Base-by-base conservation (phyloP, 805 yeast species). In the Ogataea degrootiae region DNA sequence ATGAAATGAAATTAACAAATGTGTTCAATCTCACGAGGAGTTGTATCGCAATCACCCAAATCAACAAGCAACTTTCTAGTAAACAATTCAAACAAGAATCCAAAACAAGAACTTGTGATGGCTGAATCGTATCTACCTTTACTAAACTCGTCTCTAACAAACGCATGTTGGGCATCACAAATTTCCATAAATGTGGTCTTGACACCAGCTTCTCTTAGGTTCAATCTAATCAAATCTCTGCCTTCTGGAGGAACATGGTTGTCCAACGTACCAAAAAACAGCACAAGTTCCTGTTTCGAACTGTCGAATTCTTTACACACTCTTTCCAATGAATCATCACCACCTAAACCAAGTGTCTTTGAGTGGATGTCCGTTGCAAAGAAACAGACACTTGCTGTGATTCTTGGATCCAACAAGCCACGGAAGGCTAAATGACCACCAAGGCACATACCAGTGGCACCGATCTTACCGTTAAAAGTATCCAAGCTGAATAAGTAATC, bases 81-180 rank as follows among this genome's bases (percentile, higher is more conserved):
- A 66, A 86, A 87, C 62, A 85, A 71, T 59, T 87, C 94, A 44
- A 75, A 71, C 56, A 86, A 63, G 75, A 87, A 82, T 21, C 79
- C 84, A 55, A 82, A 68, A 59, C 92, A 83, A 31, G 80, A 70
- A 53, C 74, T 71, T 19, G 94, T 85, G 46, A 82, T 76, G 1
- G 88, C 88, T n/a, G 89, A 79, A 62, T 86, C 94, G 60, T 79
- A 86, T 58, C 94, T 72, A n/a, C 87, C 95, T 67, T 85, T 86
- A 54, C 88, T 82, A 50, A 72, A 67, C 59, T 85, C 94, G 61
- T 86, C 95, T 53, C 94, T 73, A 45, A 86, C 83, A 57, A 85
- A 86, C 0, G 95, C 94, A 56, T 87, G 95, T 63, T 86, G 90
- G 14, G 95, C 94, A 53, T 79, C 90, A 56, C 82, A 77, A 45